Percentiles rank a stretch among this genome's conserved stretches.
phyloP scores from a whole-genome alignment of 306 rosid species.

The Luffa acutangula region DNA sequence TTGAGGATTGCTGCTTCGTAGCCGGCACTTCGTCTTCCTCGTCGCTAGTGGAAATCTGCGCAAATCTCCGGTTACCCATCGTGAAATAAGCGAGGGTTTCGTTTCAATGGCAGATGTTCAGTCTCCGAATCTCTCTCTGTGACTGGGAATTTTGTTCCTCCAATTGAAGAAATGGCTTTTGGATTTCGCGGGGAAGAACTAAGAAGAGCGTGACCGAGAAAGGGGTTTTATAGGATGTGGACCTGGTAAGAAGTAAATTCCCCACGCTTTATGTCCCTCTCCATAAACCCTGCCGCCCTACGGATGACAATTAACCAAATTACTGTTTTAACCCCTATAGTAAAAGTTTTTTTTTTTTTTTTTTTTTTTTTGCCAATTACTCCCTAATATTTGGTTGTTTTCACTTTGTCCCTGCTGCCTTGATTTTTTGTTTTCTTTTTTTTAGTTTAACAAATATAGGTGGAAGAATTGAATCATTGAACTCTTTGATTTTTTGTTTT shows the following conservation, averaged over 20 bases:
- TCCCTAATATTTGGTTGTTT: no score
- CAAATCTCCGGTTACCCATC: conserved; percentile 76
- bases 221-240: not conserved
- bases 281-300: not conserved
- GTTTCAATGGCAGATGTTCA: not conserved
- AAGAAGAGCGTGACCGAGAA: not conserved
- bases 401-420: no score
- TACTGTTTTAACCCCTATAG: not conserved
- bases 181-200: conserved; percentile 5
- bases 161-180: not conserved
- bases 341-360: not conserved
- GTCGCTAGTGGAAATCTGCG: conserved; percentile 61
- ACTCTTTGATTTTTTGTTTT: no score
- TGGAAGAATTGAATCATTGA: no score
- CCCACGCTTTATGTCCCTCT: not conserved
- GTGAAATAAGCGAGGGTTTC: not conserved
- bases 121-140: not conserved
- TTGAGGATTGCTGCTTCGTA: conserved; percentile 11
- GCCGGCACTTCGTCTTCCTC: conserved; percentile 49
- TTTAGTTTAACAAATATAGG: no score
- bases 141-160: not conserved
- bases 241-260: not conserved
- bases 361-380: not conserved
- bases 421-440: no score
- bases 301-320: not conserved